Conservation (phyloP, 306 rosid species). For the Ceratonia siliqua region DNA sequence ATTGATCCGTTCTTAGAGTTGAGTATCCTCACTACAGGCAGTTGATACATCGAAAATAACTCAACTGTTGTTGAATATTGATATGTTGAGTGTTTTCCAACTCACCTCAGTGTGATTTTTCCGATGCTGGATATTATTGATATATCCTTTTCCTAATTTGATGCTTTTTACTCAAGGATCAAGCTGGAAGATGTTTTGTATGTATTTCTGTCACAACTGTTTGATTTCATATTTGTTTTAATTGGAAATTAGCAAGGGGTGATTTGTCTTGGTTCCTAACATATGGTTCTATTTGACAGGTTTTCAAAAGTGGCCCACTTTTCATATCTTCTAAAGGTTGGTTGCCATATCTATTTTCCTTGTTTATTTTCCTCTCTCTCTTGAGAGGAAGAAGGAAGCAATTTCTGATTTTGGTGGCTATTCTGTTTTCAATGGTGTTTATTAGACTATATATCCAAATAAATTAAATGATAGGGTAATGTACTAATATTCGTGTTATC, state of each 20-base stretch:
- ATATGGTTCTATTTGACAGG: constrained; percentile 47
- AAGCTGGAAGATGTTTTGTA: neutral
- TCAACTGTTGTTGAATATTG: neutral
- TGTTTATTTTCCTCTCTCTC: neutral
- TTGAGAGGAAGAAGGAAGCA: neutral
- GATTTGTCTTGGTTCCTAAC: constrained; percentile 35
- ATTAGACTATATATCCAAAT: neutral
- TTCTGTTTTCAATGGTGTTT: neutral
- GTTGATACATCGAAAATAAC: neutral
- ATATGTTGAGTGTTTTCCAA: neutral
- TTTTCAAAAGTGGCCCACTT: constrained; percentile 79
- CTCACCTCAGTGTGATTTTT: neutral
- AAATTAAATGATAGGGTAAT: neutral
- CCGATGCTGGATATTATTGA: neutral
- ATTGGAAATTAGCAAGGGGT: neutral
- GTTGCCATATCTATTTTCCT: constrained; percentile 7
- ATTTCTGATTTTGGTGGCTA: neutral
- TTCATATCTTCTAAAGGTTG: constrained; percentile 81
- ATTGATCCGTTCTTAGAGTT: no score
- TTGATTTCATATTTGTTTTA: neutral
- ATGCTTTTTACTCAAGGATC: neutral
- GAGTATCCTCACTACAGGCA: neutral
- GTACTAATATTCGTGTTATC: constrained; percentile 14
- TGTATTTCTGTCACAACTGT: neutral
- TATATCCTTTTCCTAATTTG: neutral